Percentiles rank a stretch among this genome's conserved stretches.
phyloP scores from a whole-genome alignment of 495 filamentous ascomycete genomes.

The Neurospora intermedia region DNA sequence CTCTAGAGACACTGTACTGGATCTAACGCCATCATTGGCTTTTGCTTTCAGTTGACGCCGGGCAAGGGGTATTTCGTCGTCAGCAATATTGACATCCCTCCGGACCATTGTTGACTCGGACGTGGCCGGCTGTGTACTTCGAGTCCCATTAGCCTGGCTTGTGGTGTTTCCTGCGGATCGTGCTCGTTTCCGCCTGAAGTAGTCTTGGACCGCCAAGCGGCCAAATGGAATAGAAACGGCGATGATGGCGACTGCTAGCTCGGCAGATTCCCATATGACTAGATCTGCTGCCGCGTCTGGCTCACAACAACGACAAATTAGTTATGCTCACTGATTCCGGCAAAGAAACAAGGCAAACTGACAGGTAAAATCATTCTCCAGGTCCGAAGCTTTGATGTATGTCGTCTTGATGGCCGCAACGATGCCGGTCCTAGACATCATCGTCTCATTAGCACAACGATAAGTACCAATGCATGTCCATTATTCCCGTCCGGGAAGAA shows the following conservation, averaged over 20 bases:
- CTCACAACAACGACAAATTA: neutral
- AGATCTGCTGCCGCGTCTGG: conserved; percentile 1
- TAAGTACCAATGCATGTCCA: no score
- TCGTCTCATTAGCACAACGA: neutral
- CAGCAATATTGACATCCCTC: neutral
- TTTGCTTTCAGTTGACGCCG: neutral
- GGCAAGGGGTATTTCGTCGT: neutral
- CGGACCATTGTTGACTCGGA: neutral
- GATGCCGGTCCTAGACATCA: neutral
- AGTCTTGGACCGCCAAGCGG: neutral
- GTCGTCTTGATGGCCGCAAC: neutral
- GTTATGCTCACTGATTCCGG: neutral
- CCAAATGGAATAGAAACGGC: conserved; percentile 3
- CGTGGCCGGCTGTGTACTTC: neutral
- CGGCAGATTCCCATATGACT: conserved; percentile 5
- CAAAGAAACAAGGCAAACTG: neutral
- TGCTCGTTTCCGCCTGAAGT: neutral
- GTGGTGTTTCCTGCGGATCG: neutral
- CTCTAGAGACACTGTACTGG: neutral
- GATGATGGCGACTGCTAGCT: conserved; percentile 6
- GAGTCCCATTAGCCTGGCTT: neutral
- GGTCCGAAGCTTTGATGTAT: neutral
- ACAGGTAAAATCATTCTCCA: neutral
- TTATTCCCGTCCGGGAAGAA: no score
- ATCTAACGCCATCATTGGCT: neutral